These are phyloP conservation scores for Tolypocladium cylindrosporum DNA, from an alignment of 2,329 filamentous ascomycete genomes.

Conservation along the genomic window DNA sequence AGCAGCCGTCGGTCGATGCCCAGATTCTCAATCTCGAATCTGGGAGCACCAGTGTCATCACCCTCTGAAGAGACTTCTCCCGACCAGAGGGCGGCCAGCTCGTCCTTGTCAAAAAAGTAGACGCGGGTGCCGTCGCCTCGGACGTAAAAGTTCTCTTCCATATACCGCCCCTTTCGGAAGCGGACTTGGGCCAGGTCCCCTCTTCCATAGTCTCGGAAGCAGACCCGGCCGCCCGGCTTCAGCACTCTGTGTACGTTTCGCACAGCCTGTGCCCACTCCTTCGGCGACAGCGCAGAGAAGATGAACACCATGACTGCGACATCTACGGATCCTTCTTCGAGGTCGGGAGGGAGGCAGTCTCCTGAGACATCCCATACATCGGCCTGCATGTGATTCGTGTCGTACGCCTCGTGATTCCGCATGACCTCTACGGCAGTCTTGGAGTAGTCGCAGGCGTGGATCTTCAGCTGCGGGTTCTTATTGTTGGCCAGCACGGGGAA, in stretches of 20 bases:
- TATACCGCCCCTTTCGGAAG: constrained; percentile 89
- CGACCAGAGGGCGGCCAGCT: constrained; percentile 73
- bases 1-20: constrained; percentile 82
- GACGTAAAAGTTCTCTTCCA: constrained; percentile 97
- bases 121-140: constrained; percentile 91
- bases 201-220: constrained; percentile 94
- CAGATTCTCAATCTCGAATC: constrained; percentile 66
- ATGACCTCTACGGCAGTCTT: constrained; percentile 93
- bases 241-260: constrained; percentile 71
- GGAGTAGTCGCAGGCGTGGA: constrained; percentile 95
- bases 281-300: constrained; percentile 81
- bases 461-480: constrained; percentile 67
- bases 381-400: constrained; percentile 62
- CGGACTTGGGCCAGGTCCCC: constrained; percentile 93
- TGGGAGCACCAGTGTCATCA: constrained; percentile 12
- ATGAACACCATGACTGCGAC: constrained; percentile 94
- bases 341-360: constrained; percentile 61
- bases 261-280: constrained; percentile 76
- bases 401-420: constrained; percentile 67
- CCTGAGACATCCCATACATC: constrained; percentile 90
- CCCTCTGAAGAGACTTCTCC: constrained; percentile 23
- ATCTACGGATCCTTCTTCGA: constrained; percentile 74
- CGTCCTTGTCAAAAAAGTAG: constrained; percentile 89
- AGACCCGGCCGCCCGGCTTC: constrained; percentile 84
- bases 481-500: constrained; percentile 84